Percentiles rank a stretch among this genome's conserved stretches.
Evolutionary conservation across 495 filamentous ascomycete species (phyloP).

Genomic region (Penicillium pancosmium): DNA sequence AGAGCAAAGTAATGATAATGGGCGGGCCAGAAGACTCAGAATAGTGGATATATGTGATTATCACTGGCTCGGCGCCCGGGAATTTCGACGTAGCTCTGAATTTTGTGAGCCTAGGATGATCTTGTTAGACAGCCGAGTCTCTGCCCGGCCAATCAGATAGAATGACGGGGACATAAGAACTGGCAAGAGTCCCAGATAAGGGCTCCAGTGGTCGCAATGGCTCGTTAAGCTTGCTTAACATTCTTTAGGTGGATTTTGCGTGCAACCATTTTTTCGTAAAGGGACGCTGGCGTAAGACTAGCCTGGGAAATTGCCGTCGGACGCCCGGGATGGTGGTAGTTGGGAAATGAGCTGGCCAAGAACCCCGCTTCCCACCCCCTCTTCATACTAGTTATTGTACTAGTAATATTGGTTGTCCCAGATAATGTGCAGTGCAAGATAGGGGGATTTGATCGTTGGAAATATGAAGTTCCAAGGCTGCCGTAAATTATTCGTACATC

Average conservation of each 20-base stretch:
- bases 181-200: background rate
- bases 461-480: no score
- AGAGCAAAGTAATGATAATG: background rate
- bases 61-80: background rate
- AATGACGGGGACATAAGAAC: background rate
- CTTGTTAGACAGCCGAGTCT: background rate
- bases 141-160: background rate
- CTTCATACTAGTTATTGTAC: no score
- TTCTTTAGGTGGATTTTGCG: no score
- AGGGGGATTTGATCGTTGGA: background rate
- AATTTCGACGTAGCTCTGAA: background rate
- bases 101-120: background rate
- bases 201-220: background rate
- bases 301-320: background rate
- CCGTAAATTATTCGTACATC: no score
- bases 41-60: background rate
- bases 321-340: background rate
- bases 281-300: background rate
- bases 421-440: background rate
- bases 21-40: no score
- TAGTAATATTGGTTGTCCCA: background rate
- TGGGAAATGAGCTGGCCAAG: background rate
- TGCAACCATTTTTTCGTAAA: background rate
- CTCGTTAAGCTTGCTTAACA: background rate
- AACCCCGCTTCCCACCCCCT: constrained; percentile 4